phyloP scores from a whole-genome alignment of 352 stramenopile genomes.

The Globisporangium radiosum region DNA sequence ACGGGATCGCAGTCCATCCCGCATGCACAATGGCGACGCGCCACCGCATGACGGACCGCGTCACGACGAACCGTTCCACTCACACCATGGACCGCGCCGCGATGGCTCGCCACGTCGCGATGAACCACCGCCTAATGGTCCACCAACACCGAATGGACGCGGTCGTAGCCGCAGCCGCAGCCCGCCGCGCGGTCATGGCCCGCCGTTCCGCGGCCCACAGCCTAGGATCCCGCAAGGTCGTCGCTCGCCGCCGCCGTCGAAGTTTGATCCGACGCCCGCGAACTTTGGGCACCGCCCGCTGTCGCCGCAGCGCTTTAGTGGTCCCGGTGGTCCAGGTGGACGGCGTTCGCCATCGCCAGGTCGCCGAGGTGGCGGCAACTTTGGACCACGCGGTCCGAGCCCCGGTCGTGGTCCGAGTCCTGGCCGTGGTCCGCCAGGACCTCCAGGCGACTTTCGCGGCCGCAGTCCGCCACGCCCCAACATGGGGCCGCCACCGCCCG shows the following conservation, averaged over 20 bases:
- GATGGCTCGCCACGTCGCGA: slow-evolving; percentile 7
- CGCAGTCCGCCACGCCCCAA: slow-evolving; percentile 20
- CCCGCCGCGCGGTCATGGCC: slow-evolving; percentile 21
- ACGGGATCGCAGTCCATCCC: slow-evolving; percentile 1
- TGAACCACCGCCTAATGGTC: not conserved
- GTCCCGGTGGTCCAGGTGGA: not conserved
- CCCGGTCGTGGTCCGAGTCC: slow-evolving; percentile 19
- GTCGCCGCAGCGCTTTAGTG: slow-evolving; percentile 3
- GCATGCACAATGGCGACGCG: not conserved
- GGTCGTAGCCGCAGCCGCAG: slow-evolving; percentile 30
- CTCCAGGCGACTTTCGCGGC: slow-evolving; percentile 17
- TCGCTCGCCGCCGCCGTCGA: slow-evolving; percentile 4
- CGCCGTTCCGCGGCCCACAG: slow-evolving; percentile 6
- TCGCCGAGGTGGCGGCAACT: slow-evolving; percentile 2
- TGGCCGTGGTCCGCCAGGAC: slow-evolving; percentile 10
- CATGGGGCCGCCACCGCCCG: slow-evolving; percentile 9
- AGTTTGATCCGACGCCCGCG: slow-evolving; percentile 6
- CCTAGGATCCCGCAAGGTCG: slow-evolving; percentile 1
- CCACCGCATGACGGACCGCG: no score
- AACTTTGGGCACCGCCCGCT: slow-evolving; percentile 8
- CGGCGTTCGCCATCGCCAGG: slow-evolving; percentile 8
- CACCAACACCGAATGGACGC: slow-evolving; percentile 3
- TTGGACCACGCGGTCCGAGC: slow-evolving; percentile 10
- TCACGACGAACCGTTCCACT: no score
- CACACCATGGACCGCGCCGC: not conserved